Evolutionary conservation across 1,284 basidiomycete genomes (phyloP), one percentile per base, ranked within the genome.

Genomic region (Ceratobasidium sp.): DNA sequence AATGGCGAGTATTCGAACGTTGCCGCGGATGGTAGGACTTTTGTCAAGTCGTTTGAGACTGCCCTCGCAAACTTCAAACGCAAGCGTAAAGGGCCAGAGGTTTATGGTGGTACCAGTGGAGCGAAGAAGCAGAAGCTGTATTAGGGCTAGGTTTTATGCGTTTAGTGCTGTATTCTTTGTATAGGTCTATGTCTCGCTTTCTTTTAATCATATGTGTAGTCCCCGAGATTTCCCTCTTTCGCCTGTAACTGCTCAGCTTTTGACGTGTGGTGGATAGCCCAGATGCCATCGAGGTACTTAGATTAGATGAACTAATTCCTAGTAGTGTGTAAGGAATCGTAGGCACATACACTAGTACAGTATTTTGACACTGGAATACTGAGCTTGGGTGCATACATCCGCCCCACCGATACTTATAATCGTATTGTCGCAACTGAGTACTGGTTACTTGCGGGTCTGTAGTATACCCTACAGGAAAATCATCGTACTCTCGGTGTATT

Each of bases 1-100:
- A 97, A 97, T 74, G 90, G 90, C 0, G 79, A 80, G 0, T 87
- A 89, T 50, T 91, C 89, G 3, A 89, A 90, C 68, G 89, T 95
- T 5, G 87, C 88, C 8, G 77, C 75, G 21, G 75, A 76, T 1
- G 79, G 77, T 0, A 73, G 74, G 33, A 74, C 73, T 29, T 75
- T 80, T 60, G 77, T 78, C 57, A 74, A 73, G 30, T 75, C 74
- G 23, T 81, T 58, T 47, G 52, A 68, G 36, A 56, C 46, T 11
- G 69, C 69, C 2, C 21, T 73, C 8, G 52, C 64, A 1, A 71
- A 70, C 56, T 57, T 57, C 54, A 73, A 73, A 66, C 62, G 69
- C 16, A 71, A 71, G 46, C 54, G 69, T 56, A 53, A 71, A 64
- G 57, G 67, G 47, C 64, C 64, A 52, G 56, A 59, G 3, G 50